Percentiles rank a stretch among this genome's conserved stretches.
Conservation (phyloP, 345 rosid genomes). For the Salix caprea region DNA sequence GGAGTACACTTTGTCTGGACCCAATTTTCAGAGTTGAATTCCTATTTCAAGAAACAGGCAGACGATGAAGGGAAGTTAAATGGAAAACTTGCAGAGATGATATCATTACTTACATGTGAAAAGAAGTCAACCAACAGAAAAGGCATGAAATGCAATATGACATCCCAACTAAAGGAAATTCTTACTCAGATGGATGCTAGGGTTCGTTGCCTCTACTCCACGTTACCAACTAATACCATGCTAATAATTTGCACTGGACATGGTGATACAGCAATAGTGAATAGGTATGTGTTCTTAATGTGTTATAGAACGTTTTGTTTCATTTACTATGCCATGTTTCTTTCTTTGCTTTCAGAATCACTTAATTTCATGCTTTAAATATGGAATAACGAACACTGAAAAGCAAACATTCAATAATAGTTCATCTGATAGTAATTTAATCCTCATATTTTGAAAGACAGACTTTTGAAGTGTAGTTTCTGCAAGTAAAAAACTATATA, state of each 20-base stretch:
- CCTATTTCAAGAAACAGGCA: conserved; percentile 59
- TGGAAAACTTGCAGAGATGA: conserved; percentile 69
- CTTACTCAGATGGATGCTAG: conserved; percentile 49
- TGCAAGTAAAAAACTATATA: neutral
- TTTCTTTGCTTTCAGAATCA: neutral
- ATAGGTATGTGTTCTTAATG: conserved; percentile 42
- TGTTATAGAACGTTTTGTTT: neutral
- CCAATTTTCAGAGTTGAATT: conserved; percentile 77
- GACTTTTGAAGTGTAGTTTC: neutral
- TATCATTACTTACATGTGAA: conserved; percentile 68
- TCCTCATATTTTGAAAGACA: neutral
- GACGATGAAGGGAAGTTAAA: conserved; percentile 56
- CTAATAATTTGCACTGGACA: conserved; percentile 93
- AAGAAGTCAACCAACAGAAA: conserved; percentile 38
- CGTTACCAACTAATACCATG: conserved; percentile 79
- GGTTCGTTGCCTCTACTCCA: conserved; percentile 42
- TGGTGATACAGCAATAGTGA: conserved; percentile 81
- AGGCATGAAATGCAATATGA: conserved; percentile 34
- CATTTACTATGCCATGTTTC: neutral
- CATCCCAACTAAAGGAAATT: conserved; percentile 61
- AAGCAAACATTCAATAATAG: neutral
- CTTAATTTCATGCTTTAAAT: neutral
- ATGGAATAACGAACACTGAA: neutral
- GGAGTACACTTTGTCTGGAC: conserved; percentile 75
- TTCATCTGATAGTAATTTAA: neutral